Conservation (phyloP, 2,329 filamentous ascomycete species). For the Sclerotiophoma versabilis region DNA sequence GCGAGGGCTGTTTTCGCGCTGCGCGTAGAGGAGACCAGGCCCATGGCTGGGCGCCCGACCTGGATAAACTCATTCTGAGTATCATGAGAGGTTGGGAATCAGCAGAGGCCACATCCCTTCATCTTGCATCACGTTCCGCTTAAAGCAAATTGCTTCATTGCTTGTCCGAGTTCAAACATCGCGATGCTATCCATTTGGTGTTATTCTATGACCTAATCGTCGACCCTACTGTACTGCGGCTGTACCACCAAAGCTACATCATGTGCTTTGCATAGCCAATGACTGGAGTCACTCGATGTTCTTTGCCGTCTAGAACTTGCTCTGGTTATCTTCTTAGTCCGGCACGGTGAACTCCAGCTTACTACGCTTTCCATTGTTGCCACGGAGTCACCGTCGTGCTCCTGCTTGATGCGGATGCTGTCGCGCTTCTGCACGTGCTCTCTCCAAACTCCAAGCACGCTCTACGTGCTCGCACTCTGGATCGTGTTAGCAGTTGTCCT, state of each 20-base stretch:
- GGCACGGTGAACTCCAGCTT: background rate
- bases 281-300: too few relatives aligned
- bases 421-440: background rate
- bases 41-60: slow-evolving; percentile 76
- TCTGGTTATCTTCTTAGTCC: too few relatives aligned
- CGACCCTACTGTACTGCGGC: too few relatives aligned
- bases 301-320: background rate
- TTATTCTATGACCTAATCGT: background rate
- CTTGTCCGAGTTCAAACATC: background rate
- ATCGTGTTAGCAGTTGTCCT: background rate
- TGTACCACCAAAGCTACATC: too few relatives aligned
- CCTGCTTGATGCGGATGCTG: background rate
- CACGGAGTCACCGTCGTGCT: background rate
- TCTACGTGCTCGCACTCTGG: background rate
- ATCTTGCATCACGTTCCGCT: background rate
- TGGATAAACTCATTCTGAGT: slow-evolving; percentile 69
- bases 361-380: background rate
- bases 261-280: too few relatives aligned
- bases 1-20: slow-evolving; percentile 71
- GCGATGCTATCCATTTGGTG: too few relatives aligned
- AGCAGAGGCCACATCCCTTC: slow-evolving; percentile 69
- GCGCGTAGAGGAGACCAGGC: slow-evolving; percentile 68
- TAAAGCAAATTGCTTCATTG: background rate
- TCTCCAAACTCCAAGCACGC: background rate
- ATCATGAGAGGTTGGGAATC: slow-evolving; percentile 73